phyloP scores from a whole-genome alignment of 192 early-diverging fungal species.

The Backusella westeae region DNA sequence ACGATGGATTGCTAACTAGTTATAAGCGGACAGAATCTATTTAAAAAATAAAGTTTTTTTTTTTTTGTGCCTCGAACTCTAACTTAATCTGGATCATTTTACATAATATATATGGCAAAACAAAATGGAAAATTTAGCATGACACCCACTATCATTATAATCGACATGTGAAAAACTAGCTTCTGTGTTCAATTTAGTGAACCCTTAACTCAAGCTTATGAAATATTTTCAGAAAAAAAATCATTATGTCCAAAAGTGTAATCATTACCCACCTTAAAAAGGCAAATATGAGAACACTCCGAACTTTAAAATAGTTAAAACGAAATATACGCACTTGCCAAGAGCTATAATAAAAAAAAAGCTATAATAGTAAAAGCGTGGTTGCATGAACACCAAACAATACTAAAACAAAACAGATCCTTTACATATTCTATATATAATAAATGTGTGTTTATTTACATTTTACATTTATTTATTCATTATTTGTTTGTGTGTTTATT shows the following conservation, averaged over 20 bases:
- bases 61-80: not conserved
- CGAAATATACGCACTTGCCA: not conserved
- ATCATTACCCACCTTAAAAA: not conserved
- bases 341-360: not conserved
- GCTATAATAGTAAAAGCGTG: not conserved
- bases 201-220: not conserved
- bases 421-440: not conserved
- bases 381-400: not conserved
- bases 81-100: not conserved
- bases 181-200: not conserved
- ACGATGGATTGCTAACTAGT: not conserved
- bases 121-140: not conserved
- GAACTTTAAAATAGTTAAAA: not conserved
- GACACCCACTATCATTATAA: not conserved
- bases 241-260: not conserved
- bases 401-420: not conserved
- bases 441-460: not conserved
- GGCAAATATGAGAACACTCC: not conserved
- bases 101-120: not conserved
- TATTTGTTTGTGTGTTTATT: not conserved
- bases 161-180: not conserved
- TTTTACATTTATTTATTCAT: not conserved
- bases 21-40: not conserved
- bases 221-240: not conserved
- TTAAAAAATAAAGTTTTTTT: conserved; percentile 5